Evolutionary conservation across 768 basidiomycete genomes (phyloP), one percentile per base, ranked within the genome.

Genomic region (Boletus sp.): DNA sequence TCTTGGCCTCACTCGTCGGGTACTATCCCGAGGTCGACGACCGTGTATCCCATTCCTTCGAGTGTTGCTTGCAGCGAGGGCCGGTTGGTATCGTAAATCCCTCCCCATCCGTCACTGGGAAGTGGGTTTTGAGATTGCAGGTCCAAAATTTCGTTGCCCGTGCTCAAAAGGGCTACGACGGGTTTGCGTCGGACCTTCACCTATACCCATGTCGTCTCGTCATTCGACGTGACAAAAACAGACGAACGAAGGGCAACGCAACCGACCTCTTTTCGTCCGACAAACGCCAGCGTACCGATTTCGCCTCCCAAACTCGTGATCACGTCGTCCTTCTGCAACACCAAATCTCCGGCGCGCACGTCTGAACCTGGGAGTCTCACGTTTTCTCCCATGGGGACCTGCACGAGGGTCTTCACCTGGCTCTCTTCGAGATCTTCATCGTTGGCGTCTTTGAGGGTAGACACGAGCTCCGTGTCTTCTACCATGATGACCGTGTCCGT

Each of bases 401-500:
- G 81, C 1, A 74, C 85, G 2, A 92, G 77, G 0, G 84, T 85
- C 64, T 83, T 82, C 1, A 96, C 84, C 58, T 85, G 80, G 28
- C 78, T 75, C 70, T 95, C 92, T 65, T 94, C 92, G 3, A 77
- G 73, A 57, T 79, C 75, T 35, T 70, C 61, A 17, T 75, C 73
- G 18, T 75, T 68, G 4, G 65, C 63, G 32, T 76, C 76, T 47
- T 74, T 69, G 52, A 72, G 58, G 1, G 82, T 80, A 3, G 83
- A 83, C n/a, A 84, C 76, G 7, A 96, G 78, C 55, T 83, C 81
- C 0, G 93, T 95, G 68, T 95, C 93, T 73, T 96, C 93, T 18
- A 96, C 93, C 92, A 94, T 95, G 70, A 96, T 86, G 3, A 94
- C 86, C 0, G 90, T 76, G 66, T 94, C 87, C 7, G 87, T 71